A percentile compares a stretch with the other conserved stretches of the same genome.
Evolutionary conservation across 192 early-diverging fungal genomes (phyloP).

Genomic region (Paraglomus occultum): DNA sequence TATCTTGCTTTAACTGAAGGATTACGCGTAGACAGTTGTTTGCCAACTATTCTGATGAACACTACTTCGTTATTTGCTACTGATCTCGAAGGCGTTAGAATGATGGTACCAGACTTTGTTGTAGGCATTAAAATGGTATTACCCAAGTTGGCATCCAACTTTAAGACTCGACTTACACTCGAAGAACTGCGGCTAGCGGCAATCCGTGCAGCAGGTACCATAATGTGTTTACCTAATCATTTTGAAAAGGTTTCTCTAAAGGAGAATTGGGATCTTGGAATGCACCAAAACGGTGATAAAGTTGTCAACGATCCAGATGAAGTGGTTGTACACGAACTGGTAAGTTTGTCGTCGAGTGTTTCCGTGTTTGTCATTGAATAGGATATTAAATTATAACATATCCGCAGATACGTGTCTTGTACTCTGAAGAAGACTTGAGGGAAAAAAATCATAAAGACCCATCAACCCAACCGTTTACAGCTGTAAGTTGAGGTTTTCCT

Average conservation of each 20-base stretch:
- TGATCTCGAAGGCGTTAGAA: slow-evolving; percentile 68
- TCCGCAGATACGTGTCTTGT: slow-evolving; percentile 43
- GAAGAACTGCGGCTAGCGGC: slow-evolving; percentile 70
- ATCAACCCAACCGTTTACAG: slow-evolving; percentile 40
- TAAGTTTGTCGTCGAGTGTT: slow-evolving; percentile 29
- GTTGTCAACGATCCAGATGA: slow-evolving; percentile 44
- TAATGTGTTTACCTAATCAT: slow-evolving; percentile 69
- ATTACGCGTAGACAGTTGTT: slow-evolving; percentile 53
- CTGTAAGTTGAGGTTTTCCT: slow-evolving; percentile 17
- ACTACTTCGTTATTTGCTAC: slow-evolving; percentile 58
- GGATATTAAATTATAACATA: neutral
- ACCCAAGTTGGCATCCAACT: slow-evolving; percentile 42
- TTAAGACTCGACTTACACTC: slow-evolving; percentile 38
- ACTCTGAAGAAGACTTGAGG: slow-evolving; percentile 35
- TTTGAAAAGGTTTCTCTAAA: slow-evolving; percentile 62
- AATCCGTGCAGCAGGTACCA: slow-evolving; percentile 57
- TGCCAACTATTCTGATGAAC: slow-evolving; percentile 71
- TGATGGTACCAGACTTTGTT: slow-evolving; percentile 74
- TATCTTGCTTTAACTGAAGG: slow-evolving; percentile 66
- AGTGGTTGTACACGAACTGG: slow-evolving; percentile 50
- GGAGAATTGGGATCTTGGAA: slow-evolving; percentile 48
- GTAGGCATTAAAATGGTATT: slow-evolving; percentile 63
- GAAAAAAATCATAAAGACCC: slow-evolving; percentile 31
- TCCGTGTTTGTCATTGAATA: neutral
- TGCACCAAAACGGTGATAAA: slow-evolving; percentile 40